Evolutionary conservation across 148 eudicot species (phyloP).

Genomic region (Salicornia ramosissima): DNA sequence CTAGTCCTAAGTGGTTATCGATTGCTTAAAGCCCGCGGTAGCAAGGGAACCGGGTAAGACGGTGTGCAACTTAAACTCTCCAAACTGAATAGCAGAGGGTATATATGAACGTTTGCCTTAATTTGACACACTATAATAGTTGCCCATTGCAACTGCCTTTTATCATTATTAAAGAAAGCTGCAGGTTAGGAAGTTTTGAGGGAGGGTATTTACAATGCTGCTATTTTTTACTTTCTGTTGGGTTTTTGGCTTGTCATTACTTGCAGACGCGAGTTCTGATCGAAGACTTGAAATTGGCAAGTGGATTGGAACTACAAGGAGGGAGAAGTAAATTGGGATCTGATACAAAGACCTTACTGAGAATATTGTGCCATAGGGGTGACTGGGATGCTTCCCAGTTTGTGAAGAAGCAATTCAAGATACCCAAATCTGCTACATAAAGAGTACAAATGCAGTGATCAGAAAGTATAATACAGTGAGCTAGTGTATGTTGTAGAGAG

Average conservation of each 20-base stretch:
- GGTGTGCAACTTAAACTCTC: no score
- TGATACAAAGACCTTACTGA: constrained; percentile 66
- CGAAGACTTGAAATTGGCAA: constrained; percentile 73
- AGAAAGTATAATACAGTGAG: background rate
- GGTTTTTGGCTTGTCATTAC: constrained; percentile 15
- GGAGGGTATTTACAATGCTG: background rate
- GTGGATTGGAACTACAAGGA: constrained; percentile 60
- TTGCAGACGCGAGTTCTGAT: constrained; percentile 88
- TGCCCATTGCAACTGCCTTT: background rate
- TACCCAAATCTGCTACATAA: constrained; percentile 75
- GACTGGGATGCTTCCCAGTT: constrained; percentile 95
- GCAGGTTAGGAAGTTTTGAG: background rate
- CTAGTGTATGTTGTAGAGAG: constrained; percentile 7
- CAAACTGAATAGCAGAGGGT: no score
- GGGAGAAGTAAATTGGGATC: constrained; percentile 72
- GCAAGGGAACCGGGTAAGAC: no score
- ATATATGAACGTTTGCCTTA: background rate
- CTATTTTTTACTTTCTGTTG: background rate
- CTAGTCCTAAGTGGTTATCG: no score
- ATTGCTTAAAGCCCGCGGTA: no score
- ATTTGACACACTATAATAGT: background rate
- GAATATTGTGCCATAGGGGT: constrained; percentile 84
- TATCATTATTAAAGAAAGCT: background rate
- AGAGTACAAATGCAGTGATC: constrained; percentile 2
- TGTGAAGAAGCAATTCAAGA: constrained; percentile 93